phyloP scores from a whole-genome alignment of 2,329 filamentous ascomycete species.

The Verticillium longisporum region DNA sequence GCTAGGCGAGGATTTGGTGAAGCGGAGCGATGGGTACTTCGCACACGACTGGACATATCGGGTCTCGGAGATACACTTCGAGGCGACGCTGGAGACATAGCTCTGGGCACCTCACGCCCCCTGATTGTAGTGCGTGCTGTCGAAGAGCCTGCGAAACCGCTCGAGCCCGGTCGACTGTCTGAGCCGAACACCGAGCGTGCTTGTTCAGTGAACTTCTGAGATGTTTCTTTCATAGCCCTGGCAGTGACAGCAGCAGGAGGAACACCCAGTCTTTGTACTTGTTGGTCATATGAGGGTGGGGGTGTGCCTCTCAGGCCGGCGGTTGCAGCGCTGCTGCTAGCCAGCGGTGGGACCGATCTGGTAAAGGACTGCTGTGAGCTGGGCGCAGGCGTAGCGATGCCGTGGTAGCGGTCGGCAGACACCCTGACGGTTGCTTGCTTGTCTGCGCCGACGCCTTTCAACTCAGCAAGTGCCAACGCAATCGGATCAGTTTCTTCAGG shows the following conservation, averaged over 20 bases:
- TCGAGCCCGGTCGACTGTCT: conserved; percentile 25
- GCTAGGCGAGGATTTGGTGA: conserved; percentile 55
- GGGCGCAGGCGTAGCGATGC: conserved; percentile 77
- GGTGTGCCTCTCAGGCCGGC: conserved; percentile 66
- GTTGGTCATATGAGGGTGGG: conserved; percentile 78
- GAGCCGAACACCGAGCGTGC: conserved; percentile 69
- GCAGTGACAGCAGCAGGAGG: conserved; percentile 90
- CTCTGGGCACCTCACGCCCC: conserved; percentile 50
- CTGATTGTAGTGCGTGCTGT: conserved; percentile 53
- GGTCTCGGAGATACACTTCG: conserved; percentile 60
- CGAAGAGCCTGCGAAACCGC: conserved; percentile 26
- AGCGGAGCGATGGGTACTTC: conserved; percentile 36
- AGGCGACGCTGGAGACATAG: conserved; percentile 62
- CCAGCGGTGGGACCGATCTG: conserved; percentile 31
- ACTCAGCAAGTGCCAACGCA: conserved; percentile 81
- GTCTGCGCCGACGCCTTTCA: conserved; percentile 70
- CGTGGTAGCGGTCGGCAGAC: conserved; percentile 92
- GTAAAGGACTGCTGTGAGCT: conserved; percentile 32
- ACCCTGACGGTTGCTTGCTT: conserved; percentile 80
- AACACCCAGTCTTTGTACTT: conserved; percentile 73
- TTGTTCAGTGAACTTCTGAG: conserved; percentile 79
- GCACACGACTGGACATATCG: conserved; percentile 38
- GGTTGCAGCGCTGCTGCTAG: conserved; percentile 33
- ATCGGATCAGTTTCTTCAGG: conserved; percentile 77
- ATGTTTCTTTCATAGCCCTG: conserved; percentile 91